Evolutionary conservation across 805 yeast species (phyloP), one percentile per base, ranked within the genome.

Genomic region (Phaffomyces thermotolerans): DNA sequence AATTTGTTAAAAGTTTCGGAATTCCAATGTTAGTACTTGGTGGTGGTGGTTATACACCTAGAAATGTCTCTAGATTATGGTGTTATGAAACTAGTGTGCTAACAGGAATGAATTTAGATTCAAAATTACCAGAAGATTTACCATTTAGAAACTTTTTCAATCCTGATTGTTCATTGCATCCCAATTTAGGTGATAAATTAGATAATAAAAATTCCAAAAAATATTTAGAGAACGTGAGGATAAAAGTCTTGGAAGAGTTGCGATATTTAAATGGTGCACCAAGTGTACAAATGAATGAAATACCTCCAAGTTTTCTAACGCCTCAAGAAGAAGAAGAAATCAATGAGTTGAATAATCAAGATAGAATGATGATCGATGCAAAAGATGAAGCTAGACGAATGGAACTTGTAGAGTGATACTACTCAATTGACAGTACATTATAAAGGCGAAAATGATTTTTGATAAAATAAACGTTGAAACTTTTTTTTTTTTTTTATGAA

Each of bases 31-130:
- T 93, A 81, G 95, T 93, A 27, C 73, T 93, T 18, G 99, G 99
- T 34, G 99, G 99, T 40, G 99, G 99, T 54, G 99, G 99, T 18
- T 93, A 93, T 67, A 93, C 99, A 3, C 95, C 95, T 76, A 76
- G 97, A 62, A 93, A 93, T 61, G 99, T 93, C 39, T 88, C 97
- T 6, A 72, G 99, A 53, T 76, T 95, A 12, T 91, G 99, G 98
- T 78, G 96, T 2, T 90, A 74, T 58, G 99, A 93, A 65, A 81
- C 96, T 0, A 91, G 96, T 31, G 72, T 93, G 24, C 73, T 91
- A 59, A 82, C 93, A 52, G 83, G 86, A 53, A 87, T 83, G 13
- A 73, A 81, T 39, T 68, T 91, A 54, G 85, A 87, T 29, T 65
- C 81, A 12, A 82, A 79, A 53, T 68, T 90, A 30, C 60, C 60